Base-by-base conservation (phyloP, 495 filamentous ascomycete genomes). In the Penicillium silybi region DNA sequence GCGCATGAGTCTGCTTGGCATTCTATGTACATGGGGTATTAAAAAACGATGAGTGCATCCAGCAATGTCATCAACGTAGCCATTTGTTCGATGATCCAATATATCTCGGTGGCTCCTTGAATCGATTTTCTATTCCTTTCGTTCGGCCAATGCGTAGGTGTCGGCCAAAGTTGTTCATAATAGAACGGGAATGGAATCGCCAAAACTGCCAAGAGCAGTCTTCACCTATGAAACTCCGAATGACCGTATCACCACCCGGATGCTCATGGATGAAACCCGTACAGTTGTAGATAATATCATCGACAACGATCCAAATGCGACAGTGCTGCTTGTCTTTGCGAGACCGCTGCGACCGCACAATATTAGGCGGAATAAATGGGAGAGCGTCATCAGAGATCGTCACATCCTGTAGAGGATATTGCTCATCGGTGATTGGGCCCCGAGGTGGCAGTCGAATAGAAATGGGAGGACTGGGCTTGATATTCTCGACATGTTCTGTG, bases 131-230 rank as follows among this genome's bases (percentile, higher is more conserved):
- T 37, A 51, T 44, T 11, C 48, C 48, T 38, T 44, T 35, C 0
- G 48, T 51, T 25, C 48, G 48, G 19, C 48, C 48, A 44, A 51
- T 25, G 2, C 35, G 35, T 17, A 39, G 15, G 6, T 4, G 35
- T 39, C 35, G 35, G 20, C 43, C 35, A 20, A 22, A 47, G 10
- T 41, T 9, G 16, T 23, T 34, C 50, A 53, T 42, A 4, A 32
- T 22, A 2, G 20, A 3, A 17, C 16, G 17, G n/a, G 37, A 43
- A 38, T 54, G 52, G 23, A 54, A 54, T 10, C 52, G 52, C 44
- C 44, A 48, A 20, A 54, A 54, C 25, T 54, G 52, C 52, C 54
- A 57, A 13, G 54, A 51, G 18, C 43, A 57, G 25, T 57, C 54
- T n/a, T 57, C 44, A 1, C 54, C 48, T 11, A 50, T 27, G 25